Conservation (phyloP, 139 green algal genomes). For the Micractinium conductrix region DNA sequence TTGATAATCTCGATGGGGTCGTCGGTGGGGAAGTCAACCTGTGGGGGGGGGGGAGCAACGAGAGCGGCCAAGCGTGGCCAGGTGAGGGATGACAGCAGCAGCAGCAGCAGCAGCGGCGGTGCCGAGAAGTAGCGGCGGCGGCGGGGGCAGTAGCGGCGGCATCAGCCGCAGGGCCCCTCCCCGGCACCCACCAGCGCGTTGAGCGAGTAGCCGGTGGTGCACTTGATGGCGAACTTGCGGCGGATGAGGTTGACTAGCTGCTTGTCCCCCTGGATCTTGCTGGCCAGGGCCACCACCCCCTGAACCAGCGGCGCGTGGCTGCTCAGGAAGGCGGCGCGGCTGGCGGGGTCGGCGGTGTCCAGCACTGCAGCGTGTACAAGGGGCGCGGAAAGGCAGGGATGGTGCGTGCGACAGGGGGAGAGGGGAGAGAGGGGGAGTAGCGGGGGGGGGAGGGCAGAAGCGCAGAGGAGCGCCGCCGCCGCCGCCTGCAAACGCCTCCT, state of each 20-base stretch:
- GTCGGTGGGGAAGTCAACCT: constrained; percentile 59
- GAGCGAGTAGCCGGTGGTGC: constrained; percentile 93
- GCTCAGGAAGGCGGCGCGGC: constrained; percentile 79
- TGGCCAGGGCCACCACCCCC: constrained; percentile 78
- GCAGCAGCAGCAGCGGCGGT: too few species aligned
- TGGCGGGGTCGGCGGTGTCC: constrained; percentile 86
- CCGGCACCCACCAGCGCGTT: constrained; percentile 82
- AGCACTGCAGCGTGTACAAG: constrained; percentile 62
- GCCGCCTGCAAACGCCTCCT: background rate
- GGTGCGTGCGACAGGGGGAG: background rate
- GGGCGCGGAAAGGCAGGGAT: background rate
- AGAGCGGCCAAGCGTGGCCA: background rate
- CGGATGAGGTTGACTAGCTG: constrained; percentile 91
- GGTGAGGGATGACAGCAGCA: too few species aligned
- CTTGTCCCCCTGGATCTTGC: constrained; percentile 67
- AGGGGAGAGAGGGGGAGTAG: background rate
- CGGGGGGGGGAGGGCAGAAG: background rate
- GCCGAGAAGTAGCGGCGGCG: too few species aligned
- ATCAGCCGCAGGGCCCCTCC: too few species aligned
- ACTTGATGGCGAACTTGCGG: constrained; percentile 99
- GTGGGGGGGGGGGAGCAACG: background rate
- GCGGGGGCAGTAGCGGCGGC: too few species aligned
- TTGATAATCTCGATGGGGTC: constrained; percentile 98
- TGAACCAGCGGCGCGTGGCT: constrained; percentile 79
- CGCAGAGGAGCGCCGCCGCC: background rate